phyloP scores from a whole-genome alignment of 306 rosid genomes.

The Purshia tridentata region DNA sequence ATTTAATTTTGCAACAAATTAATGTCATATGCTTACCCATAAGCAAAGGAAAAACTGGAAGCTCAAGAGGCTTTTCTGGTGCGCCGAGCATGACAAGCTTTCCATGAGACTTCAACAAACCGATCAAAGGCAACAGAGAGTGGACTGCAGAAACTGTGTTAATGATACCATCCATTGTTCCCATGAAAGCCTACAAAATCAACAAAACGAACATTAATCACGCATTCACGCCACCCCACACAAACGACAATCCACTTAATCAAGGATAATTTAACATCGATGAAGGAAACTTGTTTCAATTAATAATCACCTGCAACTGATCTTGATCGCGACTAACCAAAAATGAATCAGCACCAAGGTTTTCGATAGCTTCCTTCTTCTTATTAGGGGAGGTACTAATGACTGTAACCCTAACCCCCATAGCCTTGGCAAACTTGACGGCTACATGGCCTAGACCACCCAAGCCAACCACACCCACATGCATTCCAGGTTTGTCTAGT shows the following conservation, averaged over 20 bases:
- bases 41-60: conserved; percentile 31
- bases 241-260: no score
- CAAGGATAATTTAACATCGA: no score
- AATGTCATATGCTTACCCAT: conserved; percentile 17
- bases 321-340: conserved; percentile 14
- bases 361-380: neutral
- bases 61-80: conserved; percentile 20
- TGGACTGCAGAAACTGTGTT: conserved; percentile 36
- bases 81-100: conserved; percentile 37
- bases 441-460: neutral
- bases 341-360: neutral
- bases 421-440: conserved; percentile 7
- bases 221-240: no score
- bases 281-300: no score
- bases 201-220: neutral
- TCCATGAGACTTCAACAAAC: conserved; percentile 25
- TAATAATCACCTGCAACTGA: conserved; percentile 10
- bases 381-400: conserved; percentile 3
- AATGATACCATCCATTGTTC: conserved; percentile 39
- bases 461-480: neutral
- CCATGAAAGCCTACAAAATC: conserved; percentile 25
- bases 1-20: no score
- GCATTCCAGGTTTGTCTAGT: neutral
- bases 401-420: conserved; percentile 4
- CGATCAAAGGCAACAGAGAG: conserved; percentile 20